Evolutionary conservation across 1,284 basidiomycete genomes (phyloP), one percentile per base, ranked within the genome.

Genomic region (Cutaneotrichosporon mucoides): DNA sequence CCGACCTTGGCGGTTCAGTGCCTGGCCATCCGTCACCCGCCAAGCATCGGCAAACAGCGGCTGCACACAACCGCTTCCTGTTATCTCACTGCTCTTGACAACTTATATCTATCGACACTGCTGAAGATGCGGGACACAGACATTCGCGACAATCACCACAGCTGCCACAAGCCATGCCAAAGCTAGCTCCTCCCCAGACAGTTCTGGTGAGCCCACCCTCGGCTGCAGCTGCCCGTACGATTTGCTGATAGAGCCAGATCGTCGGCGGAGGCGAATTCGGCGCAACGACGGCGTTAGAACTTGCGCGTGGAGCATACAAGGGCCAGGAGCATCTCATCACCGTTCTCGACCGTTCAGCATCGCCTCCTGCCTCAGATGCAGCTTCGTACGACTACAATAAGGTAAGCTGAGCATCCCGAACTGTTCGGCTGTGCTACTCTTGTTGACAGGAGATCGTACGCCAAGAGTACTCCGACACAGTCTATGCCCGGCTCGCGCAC

Each of bases 301-400:
- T 66, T 4, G 57, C 60, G 16, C 57, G 42, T 24, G 53, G 43
- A 1, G 40, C 50, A 12, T 63, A 63, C 56, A 55, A 55, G 42
- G 60, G 60, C n/a, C 43, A 63, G 0, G 57, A 35, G 2, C 45
- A 58, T 13, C 53, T 59, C 6, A 63, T 66, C 34, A 66, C 62
- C 15, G 46, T 66, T 15, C 57, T 66, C 36, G 64, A 66, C 43
- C 57, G 64, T 24, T 48, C 57, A 1, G 44, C 50, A 0, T 56
- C 59, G 3, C 62, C 62, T 2, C 64, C 64, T 3, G 59, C 64
- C 7, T 43, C 53, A 2, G 64, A 66, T 35, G 61, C 64, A 12
- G 64, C 64, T 4, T 61, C 59, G 8, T 61, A 60, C 35, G 67
- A 73, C 52, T 64, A 66, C 57, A 71, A 70, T 66, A 73, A 24